Evolutionary conservation across 345 rosid species (phyloP), one percentile per base, ranked within the genome.

Genomic region (Populus euphratica): DNA sequence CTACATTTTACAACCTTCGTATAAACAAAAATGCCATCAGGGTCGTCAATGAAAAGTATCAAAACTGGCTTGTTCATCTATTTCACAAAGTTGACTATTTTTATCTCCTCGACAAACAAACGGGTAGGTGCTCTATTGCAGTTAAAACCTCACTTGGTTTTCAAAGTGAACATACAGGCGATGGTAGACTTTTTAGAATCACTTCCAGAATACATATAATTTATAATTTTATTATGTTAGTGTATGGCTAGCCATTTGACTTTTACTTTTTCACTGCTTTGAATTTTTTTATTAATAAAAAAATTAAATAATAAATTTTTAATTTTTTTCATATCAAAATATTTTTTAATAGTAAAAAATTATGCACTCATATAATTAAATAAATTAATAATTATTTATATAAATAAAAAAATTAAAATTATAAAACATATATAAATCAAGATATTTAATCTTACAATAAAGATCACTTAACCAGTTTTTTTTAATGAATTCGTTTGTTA

Each of bases 181-280:
- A 38, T 73, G 67, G 17, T 62, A 56, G 76, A 39, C 56, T 73
- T 73, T 17, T 12, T 10, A 61, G 54, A 23, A 73, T 59, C 12
- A 39, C 7, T 23, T 47, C 43, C 43, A 44, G 76, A 71, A 39
- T 39, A 39, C 43, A 39, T 39, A 39, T 39, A 39, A 6, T 39
- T 47, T 4, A 47, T 4, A 69, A 52, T 52, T 50, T 12, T 50
- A 18, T 7, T 50, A 6, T 17, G 18, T 18, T 18, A 0, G 20
- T 50, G n/a, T 33, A 33, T 33, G 36, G 36, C 36, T 33, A 4
- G 5, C 36, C 36, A 33, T 33, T 33, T 33, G 36, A 4, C 35
- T 4, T 33, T 2, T 33, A 33, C 35, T 4, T 33, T 33, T 33
- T 33, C 35, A 33, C 35, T 5, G 35, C 35, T 33, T 33, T 5